Conservation (phyloP, 257 asterid species). For the Fraxinus anomala region DNA sequence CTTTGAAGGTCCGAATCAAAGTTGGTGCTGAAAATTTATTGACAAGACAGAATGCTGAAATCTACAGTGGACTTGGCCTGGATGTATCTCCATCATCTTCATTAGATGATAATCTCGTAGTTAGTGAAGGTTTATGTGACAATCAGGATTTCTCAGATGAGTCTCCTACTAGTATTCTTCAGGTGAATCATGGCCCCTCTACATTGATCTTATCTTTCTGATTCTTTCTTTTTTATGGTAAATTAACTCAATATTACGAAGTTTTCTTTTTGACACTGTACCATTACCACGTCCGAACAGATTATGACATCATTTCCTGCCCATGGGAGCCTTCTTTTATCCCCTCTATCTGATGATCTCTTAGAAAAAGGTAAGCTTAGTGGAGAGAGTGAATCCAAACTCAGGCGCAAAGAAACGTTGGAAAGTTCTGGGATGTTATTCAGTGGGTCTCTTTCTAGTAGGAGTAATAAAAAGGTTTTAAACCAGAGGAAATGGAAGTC, state of each 20-base stretch:
- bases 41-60: conserved; percentile 74
- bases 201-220: conserved; percentile 14
- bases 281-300: conserved; percentile 45
- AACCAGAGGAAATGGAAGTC: conserved; percentile 47
- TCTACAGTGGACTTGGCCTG: conserved; percentile 96
- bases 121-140: conserved; percentile 56
- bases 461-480: conserved; percentile 43
- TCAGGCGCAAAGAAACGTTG: conserved; percentile 33
- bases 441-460: conserved; percentile 58
- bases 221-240: conserved; percentile 1
- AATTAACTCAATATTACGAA: conserved; percentile 16
- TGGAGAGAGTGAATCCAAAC: conserved; percentile 50
- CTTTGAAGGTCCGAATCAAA: conserved; percentile 83
- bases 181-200: conserved; percentile 56
- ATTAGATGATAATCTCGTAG: conserved; percentile 64
- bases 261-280: conserved; percentile 25
- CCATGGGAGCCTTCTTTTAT: conserved; percentile 47
- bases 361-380: conserved; percentile 43
- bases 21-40: conserved; percentile 75
- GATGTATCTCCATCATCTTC: conserved; percentile 90
- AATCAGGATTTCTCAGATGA: conserved; percentile 50
- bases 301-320: conserved; percentile 74
- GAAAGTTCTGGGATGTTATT: conserved; percentile 40
- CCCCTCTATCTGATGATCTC: conserved; percentile 80
- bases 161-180: conserved; percentile 91